Conservation (phyloP, 2,329 filamentous ascomycete species). For the Exophiala mesophila region DNA sequence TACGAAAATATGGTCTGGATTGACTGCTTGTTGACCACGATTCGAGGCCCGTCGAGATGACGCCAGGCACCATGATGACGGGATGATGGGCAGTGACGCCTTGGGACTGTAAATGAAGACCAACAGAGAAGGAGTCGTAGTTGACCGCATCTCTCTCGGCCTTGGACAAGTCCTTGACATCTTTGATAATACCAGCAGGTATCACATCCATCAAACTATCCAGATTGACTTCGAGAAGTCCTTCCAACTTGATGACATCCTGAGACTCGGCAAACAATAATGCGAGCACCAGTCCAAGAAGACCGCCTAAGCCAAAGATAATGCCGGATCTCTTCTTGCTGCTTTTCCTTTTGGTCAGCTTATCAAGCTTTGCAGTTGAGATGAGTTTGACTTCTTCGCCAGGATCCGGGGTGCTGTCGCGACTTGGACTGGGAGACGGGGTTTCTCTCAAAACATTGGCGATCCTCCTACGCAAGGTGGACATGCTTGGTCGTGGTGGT, state of each 20-base stretch:
- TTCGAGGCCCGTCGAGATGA: slow-evolving; percentile 94
- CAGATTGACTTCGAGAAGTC: slow-evolving; percentile 66
- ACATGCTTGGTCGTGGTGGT: slow-evolving; percentile 29
- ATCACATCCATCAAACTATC: slow-evolving; percentile 83
- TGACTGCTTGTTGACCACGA: slow-evolving; percentile 88
- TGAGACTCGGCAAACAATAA: slow-evolving; percentile 86
- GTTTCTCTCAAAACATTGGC: slow-evolving; percentile 33
- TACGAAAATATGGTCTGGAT: slow-evolving; percentile 87
- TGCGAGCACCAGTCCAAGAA: slow-evolving; percentile 86
- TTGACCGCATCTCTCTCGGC: slow-evolving; percentile 81
- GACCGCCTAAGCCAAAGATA: slow-evolving; percentile 78
- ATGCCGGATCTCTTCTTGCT: slow-evolving; percentile 72
- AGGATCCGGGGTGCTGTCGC: slow-evolving; percentile 25
- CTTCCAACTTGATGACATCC: slow-evolving; percentile 81
- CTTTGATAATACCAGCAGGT: slow-evolving; percentile 76
- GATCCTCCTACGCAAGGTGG: slow-evolving; percentile 40
- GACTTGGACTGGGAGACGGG: slow-evolving; percentile 23
- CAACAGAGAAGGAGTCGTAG: slow-evolving; percentile 92
- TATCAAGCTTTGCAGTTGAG: slow-evolving; percentile 46
- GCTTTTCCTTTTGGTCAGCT: slow-evolving; percentile 30
- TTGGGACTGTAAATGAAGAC: slow-evolving; percentile 72
- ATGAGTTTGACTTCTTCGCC: slow-evolving; percentile 47
- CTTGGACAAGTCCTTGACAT: slow-evolving; percentile 83
- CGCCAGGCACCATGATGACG: slow-evolving; percentile 94
- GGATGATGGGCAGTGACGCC: slow-evolving; percentile 79